A percentile compares a stretch with the other conserved stretches of the same genome.
Evolutionary conservation across 2,329 filamentous ascomycete species (phyloP).

Genomic region (Monosporascus sp.): DNA sequence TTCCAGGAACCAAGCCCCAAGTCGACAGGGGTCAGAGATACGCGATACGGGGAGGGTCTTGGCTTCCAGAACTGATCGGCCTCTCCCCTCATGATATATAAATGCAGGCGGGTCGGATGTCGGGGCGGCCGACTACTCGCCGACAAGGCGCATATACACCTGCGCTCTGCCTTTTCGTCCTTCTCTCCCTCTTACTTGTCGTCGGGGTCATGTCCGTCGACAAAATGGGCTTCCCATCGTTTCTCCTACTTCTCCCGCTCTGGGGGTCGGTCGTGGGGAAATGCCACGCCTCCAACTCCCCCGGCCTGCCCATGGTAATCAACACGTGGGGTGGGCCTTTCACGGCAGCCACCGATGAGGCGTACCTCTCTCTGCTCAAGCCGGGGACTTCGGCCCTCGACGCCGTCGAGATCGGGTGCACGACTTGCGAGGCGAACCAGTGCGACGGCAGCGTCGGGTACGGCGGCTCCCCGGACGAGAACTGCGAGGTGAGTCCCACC

Average conservation of each 20-base stretch:
- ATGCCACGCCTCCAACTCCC: conserved; percentile 19
- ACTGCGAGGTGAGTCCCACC: conserved; percentile 36
- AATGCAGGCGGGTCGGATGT: too few relatives aligned
- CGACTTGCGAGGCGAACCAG: conserved; percentile 45
- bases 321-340: conserved; percentile 53
- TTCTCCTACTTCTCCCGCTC: conserved; percentile 8
- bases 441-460: conserved; percentile 52
- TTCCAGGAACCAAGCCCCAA: too few relatives aligned
- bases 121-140: too few relatives aligned
- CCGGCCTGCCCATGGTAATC: conserved; percentile 43
- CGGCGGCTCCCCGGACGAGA: conserved; percentile 50
- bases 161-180: background rate
- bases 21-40: too few relatives aligned
- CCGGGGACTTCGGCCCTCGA: conserved; percentile 37
- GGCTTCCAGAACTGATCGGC: too few relatives aligned
- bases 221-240: background rate
- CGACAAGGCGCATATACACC: too few relatives aligned
- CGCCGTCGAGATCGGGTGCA: conserved; percentile 46
- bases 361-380: conserved; percentile 34
- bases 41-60: too few relatives aligned
- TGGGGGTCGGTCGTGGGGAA: conserved; percentile 1
- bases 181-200: background rate
- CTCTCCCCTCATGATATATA: too few relatives aligned
- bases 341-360: conserved; percentile 46
- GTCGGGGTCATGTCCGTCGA: background rate